Base-by-base conservation (phyloP, 331 rosid genomes). In the Erythrophleum ivorense region DNA sequence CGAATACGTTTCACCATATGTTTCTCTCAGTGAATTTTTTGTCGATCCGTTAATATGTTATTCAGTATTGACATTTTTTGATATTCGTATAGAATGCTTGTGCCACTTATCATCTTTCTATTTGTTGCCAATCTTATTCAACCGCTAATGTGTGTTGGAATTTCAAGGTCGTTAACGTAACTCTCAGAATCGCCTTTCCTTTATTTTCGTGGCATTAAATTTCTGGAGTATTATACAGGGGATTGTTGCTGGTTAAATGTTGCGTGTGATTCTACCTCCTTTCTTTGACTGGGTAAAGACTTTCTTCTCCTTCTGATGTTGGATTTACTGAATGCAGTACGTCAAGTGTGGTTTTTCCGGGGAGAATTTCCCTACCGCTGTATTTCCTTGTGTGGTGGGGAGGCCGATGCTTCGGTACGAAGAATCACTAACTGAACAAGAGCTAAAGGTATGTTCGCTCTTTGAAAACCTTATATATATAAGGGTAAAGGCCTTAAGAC, bases 301-400 rank as follows among this genome's bases (percentile, higher is more conserved):
- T 49, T 65, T 57, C 10, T 77, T 41, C 46, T 41, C 41, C 3
- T 75, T 18, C 3, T 29, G 58, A 77, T 72, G 9, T 21, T 11
- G 40, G 38, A 15, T 43, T 74, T 75, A 36, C 76, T 76, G 18
- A 73, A 67, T 80, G 90, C 91, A 96, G 99, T 96, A 96, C 65
- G 98, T 96, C 59, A 96, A 96, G 86, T 96, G 99, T 80, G 99
- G 99, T 52, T 96, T 96, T 77, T 88, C 99, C 12, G 98, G 99
- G 46, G 98, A 96, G 92, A 96, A 96, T 76, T 96, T 96, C 41
- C 99, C 99, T 12, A 92, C 98, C 2, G 91, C 99, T 36, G 98
- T 96, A 33, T 96, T 96, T 76, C 99, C 99, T 55, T 93, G 99
- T 71, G 99, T 96, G 72, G 99, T 96, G 5, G 99, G 99, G 34